A percentile compares a stretch with the other conserved stretches of the same genome.
phyloP scores from a whole-genome alignment of 108 stramenopile genomes.

The Skeletonema marinoi region DNA sequence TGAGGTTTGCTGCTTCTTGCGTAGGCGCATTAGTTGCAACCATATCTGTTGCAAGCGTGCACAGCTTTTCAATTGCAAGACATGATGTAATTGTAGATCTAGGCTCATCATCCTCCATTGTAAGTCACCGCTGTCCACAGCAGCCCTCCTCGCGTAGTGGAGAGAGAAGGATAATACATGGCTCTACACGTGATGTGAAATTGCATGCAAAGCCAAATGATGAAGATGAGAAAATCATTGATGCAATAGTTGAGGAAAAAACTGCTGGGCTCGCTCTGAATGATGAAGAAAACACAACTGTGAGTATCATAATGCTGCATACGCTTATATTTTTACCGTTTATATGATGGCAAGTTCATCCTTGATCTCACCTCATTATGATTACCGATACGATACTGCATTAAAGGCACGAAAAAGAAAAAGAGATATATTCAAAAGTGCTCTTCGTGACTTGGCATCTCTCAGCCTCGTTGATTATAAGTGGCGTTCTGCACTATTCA shows the following conservation, averaged over 20 bases:
- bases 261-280: constrained; percentile 20
- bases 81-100: not conserved
- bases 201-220: constrained; percentile 1
- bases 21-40: not conserved
- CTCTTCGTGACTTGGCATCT: constrained; percentile 62
- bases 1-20: not conserved
- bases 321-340: not conserved
- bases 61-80: not conserved
- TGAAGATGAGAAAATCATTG: constrained; percentile 16
- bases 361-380: not conserved
- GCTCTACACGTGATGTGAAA: not conserved
- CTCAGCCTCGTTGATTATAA: constrained; percentile 77
- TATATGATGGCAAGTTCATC: not conserved
- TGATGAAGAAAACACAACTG: constrained; percentile 31
- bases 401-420: constrained; percentile 23
- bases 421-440: constrained; percentile 41
- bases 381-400: not conserved
- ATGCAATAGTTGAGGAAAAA: constrained; percentile 44
- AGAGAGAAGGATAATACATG: not conserved
- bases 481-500: constrained; percentile 77
- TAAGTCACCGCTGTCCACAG: not conserved
- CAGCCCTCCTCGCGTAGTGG: not conserved
- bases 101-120: not conserved
- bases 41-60: not conserved
- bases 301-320: constrained; percentile 11